Evolutionary conservation across 1,284 basidiomycete species (phyloP), one percentile per base, ranked within the genome.

Genomic region (Ceratobasidium sp.): DNA sequence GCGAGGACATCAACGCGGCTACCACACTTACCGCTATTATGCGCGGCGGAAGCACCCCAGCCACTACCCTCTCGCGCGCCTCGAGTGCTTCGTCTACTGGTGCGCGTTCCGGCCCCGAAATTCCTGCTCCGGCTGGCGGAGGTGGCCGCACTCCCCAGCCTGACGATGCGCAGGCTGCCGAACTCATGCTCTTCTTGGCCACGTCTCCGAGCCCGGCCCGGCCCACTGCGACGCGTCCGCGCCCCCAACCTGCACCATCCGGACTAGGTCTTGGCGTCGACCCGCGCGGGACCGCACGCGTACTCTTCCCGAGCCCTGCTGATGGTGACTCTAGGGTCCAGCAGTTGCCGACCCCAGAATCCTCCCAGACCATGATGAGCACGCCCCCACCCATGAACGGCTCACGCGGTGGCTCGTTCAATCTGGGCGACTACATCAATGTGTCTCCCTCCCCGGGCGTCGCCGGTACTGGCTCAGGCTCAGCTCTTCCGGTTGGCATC

Each of bases 141-240:
- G 59, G 56, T 21, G 28, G n/a, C 14, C 46, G 61, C 28, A 72
- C 77, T 77, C 66, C 83, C 82, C 36, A 84, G 69, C 60, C 85
- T 23, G 84, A 84, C 36, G 88, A 86, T 76, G 74, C 74, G 11
- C 91, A 92, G 77, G 91, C 91, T 0, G 90, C 91, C 30, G 89
- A 91, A 78, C 81, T 92, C 51, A 90, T 92, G 86, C 82, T 92
- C 46, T 90, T 86, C 79, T 85, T 92, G 60, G 91, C 91, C 49
- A 92, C 91, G 7, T 92, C 90, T 2, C 91, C 91, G 0, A 92
- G 90, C 0, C 91, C 91, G 6, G 88, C 83, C n/a, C 86, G 73
- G 36, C 46, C 61, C 49, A 28, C 42, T 16, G 16, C 51, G 56
- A 70, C 49, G 44, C 60, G 90, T 56, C 84, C 85, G 18, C 81